Percentiles rank a stretch among this genome's conserved stretches.
phyloP scores from a whole-genome alignment of 371 early-diverging fungal species.

The Rhizopus stolonifer region DNA sequence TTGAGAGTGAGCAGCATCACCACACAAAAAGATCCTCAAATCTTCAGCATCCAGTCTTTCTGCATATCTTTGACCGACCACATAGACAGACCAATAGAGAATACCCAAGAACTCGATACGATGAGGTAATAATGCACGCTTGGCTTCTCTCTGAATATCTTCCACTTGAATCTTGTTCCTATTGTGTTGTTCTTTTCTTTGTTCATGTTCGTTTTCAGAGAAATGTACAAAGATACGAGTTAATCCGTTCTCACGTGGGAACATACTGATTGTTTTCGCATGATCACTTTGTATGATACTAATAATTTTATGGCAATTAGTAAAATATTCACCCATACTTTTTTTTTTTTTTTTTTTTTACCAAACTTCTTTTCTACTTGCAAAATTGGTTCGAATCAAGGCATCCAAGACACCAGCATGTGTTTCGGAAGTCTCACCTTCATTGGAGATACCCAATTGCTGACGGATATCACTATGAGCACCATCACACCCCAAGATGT shows the following conservation, averaged over 20 bases:
- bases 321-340: too few species aligned
- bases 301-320: too few species aligned
- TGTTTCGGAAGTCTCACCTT: constrained; percentile 44
- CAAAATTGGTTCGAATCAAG: constrained; percentile 44
- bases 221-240: constrained; percentile 51
- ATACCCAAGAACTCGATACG: constrained; percentile 50
- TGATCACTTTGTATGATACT: constrained; percentile 43
- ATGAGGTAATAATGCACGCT: constrained; percentile 41
- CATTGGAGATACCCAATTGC: constrained; percentile 35
- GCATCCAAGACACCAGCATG: constrained; percentile 50
- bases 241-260: constrained; percentile 46
- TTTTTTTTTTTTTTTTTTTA: too few species aligned
- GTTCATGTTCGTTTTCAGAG: constrained; percentile 37
- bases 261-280: constrained; percentile 41
- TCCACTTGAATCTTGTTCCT: constrained; percentile 50
- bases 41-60: constrained; percentile 31
- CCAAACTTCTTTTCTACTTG: constrained; percentile 46
- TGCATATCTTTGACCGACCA: constrained; percentile 45
- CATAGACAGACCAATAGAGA: constrained; percentile 47
- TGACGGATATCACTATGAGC: constrained; percentile 44
- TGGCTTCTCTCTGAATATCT: constrained; percentile 49
- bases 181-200: constrained; percentile 43
- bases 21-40: constrained; percentile 38
- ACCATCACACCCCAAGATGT: constrained; percentile 46
- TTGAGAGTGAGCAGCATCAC: constrained; percentile 50